Evolutionary conservation across 805 yeast species (phyloP), one percentile per base, ranked within the genome.

Genomic region (Sugiyamaella smithiae): DNA sequence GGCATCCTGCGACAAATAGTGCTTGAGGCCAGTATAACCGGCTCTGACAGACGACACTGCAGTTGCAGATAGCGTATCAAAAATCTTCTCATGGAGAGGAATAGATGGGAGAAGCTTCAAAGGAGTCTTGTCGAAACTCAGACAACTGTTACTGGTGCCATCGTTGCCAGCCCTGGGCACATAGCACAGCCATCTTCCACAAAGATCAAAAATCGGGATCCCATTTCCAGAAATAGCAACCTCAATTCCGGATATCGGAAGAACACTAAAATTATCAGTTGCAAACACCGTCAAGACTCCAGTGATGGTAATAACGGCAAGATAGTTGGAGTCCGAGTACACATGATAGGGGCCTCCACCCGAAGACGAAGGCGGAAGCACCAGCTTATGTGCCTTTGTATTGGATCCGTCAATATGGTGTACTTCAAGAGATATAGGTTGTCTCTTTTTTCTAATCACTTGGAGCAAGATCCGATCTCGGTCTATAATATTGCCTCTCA

Each of bases 21-120:
- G 63, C 40, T 67, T 72, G 23, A 78, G 55, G 43, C 73, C 77
- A 2, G 68, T 64, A 8, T 77, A 70, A 4, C 80, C 70, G 2
- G 74, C 68, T 59, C 68, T 70, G 29, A 75, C 59, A 19, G 76
- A 71, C 49, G 76, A 81, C 2, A 78, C 65, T 0, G 85, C 81
- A 1, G 76, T 69, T 52, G 71, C 72, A 4, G 84, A 78, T 19
- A 80, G 56, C 9, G 70, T 66, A 9, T 74, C 72, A 53, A 77
- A 62, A 1, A 78, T 71, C 44, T 77, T 70, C 40, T 72, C 71
- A 29, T 77, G 65, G 32, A 79, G 63, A 1, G 79, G 77, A 2
- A 74, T 73, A 2, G 72, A 68, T 11, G 69, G 70, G 2, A 80
- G 76, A 31, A 79, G 58, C 51, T 68, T 69, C 17, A 78, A 70